phyloP scores from a whole-genome alignment of 208 protist species.

The Trypanosoma melophagium region DNA sequence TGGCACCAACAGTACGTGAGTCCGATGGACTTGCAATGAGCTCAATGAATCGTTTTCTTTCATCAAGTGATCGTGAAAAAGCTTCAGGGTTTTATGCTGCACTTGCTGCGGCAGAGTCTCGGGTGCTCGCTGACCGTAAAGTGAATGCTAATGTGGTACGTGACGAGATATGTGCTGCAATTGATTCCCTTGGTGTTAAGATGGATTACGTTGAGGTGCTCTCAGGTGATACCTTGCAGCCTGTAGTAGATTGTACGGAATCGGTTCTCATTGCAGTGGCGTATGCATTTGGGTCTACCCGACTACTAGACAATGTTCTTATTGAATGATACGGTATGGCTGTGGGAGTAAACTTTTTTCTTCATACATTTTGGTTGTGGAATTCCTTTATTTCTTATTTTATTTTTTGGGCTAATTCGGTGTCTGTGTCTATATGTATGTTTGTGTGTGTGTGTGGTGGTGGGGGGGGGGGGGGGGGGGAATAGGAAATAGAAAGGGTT shows the following conservation, averaged over 20 bases:
- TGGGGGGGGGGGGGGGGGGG: too few relatives aligned
- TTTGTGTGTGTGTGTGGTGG: constrained; percentile 2
- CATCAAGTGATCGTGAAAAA: neutral
- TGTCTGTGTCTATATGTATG: too few relatives aligned
- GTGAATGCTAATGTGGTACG: neutral
- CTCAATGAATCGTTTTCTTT: constrained; percentile 5
- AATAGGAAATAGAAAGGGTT: too few relatives aligned
- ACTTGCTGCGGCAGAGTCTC: neutral
- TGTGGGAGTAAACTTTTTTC: too few relatives aligned
- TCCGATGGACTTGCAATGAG: constrained; percentile 73
- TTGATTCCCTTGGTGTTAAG: neutral
- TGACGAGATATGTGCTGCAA: neutral
- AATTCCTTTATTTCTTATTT: constrained; percentile 8
- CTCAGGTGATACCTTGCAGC: neutral
- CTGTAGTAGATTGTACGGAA: neutral
- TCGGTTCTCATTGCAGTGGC: neutral
- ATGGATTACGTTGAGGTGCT: neutral
- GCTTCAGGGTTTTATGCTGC: neutral
- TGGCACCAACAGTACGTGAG: constrained; percentile 43
- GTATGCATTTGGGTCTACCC: neutral
- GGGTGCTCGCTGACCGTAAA: neutral
- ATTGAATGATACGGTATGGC: too few relatives aligned
- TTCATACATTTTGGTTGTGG: neutral
- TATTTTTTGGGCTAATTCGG: too few relatives aligned
- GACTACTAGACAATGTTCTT: constrained; percentile 1